Evolutionary conservation across 345 rosid genomes (phyloP), one percentile per base, ranked within the genome.

Genomic region (Citrus reticulata): DNA sequence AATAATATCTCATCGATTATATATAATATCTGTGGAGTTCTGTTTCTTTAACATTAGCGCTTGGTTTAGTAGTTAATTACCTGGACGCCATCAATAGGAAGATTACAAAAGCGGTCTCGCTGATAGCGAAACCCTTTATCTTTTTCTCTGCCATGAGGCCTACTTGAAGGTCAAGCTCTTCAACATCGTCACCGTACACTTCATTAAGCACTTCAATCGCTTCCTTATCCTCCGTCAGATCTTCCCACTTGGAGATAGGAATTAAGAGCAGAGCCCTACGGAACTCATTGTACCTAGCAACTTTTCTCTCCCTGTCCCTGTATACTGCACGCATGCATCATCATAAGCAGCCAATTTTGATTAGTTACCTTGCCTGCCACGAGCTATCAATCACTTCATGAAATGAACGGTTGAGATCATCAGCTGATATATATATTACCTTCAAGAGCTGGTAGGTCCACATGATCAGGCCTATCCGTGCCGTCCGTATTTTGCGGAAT

Each of bases 91-190:
- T 88, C 24, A 87, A 0, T 27, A 89, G 62, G 77, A 89, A 89
- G 40, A 88, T 80, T 55, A 83, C 14, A 7, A 91, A 91, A 2
- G 93, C 91, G 16, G 95, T 89, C 78, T 91, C 93, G 57, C 93
- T 89, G 1, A 89, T 91, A 61, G 95, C 92, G 62, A 91, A 91
- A 0, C 92, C 94, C 70, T 81, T 89, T 59, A 91, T 88, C 32
- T 89, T 91, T 81, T 86, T 91, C 85, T 89, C 95, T 27, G 93
- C 91, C 88, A 87, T 78, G 35, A 88, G 89, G n/a, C 93, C 93
- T 0, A 88, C 90, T 1, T 86, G 80, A 70, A 87, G 80, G 66
- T 91, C 95, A 10, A 89, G 82, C 61, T 86, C 86, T 34, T 91
- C 95, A 7, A 91, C 87, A 59, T 88, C 85, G 59, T 82, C 81